phyloP scores from a whole-genome alignment of 2,329 filamentous ascomycete species.

The Pseudodiploospora longispora region DNA sequence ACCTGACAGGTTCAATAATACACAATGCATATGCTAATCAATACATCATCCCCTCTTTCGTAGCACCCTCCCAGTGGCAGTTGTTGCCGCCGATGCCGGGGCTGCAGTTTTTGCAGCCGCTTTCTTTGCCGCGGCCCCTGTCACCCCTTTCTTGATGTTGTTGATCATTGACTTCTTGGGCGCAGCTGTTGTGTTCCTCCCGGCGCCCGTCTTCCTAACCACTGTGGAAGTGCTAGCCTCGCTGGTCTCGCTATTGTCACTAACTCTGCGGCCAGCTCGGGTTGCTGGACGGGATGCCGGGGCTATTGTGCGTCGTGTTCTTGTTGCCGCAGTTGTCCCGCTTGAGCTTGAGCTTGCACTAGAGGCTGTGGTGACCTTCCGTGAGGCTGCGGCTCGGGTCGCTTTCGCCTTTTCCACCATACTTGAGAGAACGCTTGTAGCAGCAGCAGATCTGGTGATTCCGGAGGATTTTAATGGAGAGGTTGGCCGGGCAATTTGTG shows the following conservation, averaged over 20 bases:
- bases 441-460: conserved; percentile 29
- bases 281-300: conserved; percentile 31
- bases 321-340: conserved; percentile 23
- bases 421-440: conserved; percentile 41
- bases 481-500: conserved; percentile 47
- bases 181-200: conserved; percentile 26
- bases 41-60: conserved; percentile 40
- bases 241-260: conserved; percentile 54
- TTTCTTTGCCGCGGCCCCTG: conserved; percentile 42
- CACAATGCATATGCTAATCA: no score
- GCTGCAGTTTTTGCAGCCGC: conserved; percentile 32
- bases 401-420: conserved; percentile 56
- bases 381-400: conserved; percentile 39
- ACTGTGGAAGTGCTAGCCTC: conserved; percentile 58
- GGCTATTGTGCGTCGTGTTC: conserved; percentile 28
- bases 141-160: conserved; percentile 44
- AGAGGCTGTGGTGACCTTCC: conserved; percentile 39
- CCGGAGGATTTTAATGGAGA: conserved; percentile 53
- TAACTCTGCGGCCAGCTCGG: conserved; percentile 44
- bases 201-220: conserved; percentile 43
- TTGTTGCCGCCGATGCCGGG: conserved; percentile 32
- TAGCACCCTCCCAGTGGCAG: conserved; percentile 44
- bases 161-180: conserved; percentile 46
- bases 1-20: no score
- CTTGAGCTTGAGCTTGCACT: conserved; percentile 34